phyloP scores from a whole-genome alignment of 164 flowering plant genomes.

The Pachysandra terminalis region DNA sequence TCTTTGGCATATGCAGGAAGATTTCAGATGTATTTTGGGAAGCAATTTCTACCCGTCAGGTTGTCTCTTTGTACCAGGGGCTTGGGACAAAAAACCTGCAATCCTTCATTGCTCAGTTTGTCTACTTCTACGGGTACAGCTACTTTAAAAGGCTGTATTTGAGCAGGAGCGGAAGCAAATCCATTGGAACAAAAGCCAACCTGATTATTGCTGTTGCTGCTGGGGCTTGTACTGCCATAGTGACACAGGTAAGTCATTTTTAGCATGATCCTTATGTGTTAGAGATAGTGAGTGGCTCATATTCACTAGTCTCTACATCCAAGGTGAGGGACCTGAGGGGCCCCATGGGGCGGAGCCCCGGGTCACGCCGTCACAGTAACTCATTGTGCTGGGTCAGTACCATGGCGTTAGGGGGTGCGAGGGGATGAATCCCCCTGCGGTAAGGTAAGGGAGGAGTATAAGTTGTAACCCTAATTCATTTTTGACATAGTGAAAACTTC shows the following conservation, averaged over 20 bases:
- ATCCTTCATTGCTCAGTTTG: slow-evolving; percentile 56
- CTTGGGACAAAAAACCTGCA: slow-evolving; percentile 71
- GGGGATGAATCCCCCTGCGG: too few relatives aligned
- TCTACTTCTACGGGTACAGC: slow-evolving; percentile 72
- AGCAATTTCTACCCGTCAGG: slow-evolving; percentile 51
- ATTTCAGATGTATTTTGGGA: slow-evolving; percentile 66
- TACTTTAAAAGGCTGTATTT: slow-evolving; percentile 55
- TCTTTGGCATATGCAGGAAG: slow-evolving; percentile 37
- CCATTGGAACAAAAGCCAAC: slow-evolving; percentile 63
- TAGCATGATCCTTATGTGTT: background rate
- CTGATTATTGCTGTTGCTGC: slow-evolving; percentile 71
- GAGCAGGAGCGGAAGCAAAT: slow-evolving; percentile 43
- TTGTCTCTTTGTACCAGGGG: slow-evolving; percentile 71
- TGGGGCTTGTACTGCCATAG: slow-evolving; percentile 57
- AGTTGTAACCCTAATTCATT: too few relatives aligned
- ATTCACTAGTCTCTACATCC: too few relatives aligned
- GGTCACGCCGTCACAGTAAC: too few relatives aligned
- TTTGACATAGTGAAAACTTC: too few relatives aligned
- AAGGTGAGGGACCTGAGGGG: too few relatives aligned
- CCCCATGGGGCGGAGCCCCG: too few relatives aligned
- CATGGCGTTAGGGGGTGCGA: too few relatives aligned
- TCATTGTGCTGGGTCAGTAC: too few relatives aligned
- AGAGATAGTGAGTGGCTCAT: too few relatives aligned
- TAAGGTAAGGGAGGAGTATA: too few relatives aligned
- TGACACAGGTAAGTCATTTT: slow-evolving; percentile 46